phyloP scores from a whole-genome alignment of 2,329 filamentous ascomycete species.

The Ophiostoma novo-ulmi region DNA sequence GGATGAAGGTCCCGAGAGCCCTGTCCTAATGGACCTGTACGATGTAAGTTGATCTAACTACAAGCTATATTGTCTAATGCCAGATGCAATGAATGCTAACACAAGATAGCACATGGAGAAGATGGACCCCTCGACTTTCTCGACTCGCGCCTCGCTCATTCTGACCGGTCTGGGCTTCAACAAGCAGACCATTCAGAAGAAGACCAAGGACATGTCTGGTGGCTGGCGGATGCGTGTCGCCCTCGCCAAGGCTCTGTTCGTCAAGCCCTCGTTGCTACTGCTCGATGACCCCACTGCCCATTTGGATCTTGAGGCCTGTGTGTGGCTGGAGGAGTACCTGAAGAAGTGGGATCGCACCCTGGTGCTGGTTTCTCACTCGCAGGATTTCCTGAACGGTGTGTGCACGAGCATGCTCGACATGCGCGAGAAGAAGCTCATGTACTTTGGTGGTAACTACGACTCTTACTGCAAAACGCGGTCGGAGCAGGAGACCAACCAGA shows the following conservation, averaged over 20 bases:
- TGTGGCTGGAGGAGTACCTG: constrained; percentile 99
- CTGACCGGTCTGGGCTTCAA: constrained; percentile 99
- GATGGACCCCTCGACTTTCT: constrained; percentile 97
- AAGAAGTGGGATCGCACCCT: constrained; percentile 99
- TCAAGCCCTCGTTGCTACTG: constrained; percentile 90
- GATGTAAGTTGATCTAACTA: constrained; percentile 58
- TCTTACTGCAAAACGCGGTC: constrained; percentile 89
- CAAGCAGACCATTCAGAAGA: constrained; percentile 96
- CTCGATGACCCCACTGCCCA: constrained; percentile 98
- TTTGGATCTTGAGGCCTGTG: constrained; percentile 97
- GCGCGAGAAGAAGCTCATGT: constrained; percentile 79
- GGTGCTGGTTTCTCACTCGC: constrained; percentile 92
- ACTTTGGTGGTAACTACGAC: constrained; percentile 99
- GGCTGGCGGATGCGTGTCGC: constrained; percentile 99
- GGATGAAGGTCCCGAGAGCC: constrained; percentile 84
- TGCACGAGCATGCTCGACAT: constrained; percentile 99
- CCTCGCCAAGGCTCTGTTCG: constrained; percentile 93
- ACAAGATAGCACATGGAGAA: constrained; percentile 81
- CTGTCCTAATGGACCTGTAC: constrained; percentile 87
- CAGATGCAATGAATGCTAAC: not conserved
- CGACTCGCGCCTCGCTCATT: constrained; percentile 92
- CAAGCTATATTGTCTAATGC: not conserved
- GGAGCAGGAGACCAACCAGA: constrained; percentile 96
- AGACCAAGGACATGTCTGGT: constrained; percentile 99
- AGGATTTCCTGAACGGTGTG: constrained; percentile 99